Conservation (phyloP, 352 stramenopile genomes). For the Stephanocyclus meneghinianus region DNA sequence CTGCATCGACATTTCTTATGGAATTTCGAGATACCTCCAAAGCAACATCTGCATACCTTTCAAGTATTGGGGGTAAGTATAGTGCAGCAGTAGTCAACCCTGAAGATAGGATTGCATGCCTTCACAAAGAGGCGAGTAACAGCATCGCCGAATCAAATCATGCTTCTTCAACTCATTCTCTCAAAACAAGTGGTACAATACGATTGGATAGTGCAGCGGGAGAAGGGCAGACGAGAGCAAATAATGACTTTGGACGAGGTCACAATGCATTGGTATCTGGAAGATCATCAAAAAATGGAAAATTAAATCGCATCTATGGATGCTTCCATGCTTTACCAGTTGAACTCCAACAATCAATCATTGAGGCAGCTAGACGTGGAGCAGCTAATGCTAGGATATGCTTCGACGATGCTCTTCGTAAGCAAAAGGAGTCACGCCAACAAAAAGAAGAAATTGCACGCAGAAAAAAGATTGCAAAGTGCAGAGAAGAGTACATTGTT, state of each 20-base stretch:
- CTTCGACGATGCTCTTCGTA: conserved; percentile 13
- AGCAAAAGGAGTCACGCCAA: background rate
- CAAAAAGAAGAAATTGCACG: conserved; percentile 17
- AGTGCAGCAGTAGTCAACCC: too few species aligned
- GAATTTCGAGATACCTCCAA: too few species aligned
- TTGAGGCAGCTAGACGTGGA: background rate
- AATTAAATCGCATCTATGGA: background rate
- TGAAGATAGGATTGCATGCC: too few species aligned
- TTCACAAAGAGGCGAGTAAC: too few species aligned
- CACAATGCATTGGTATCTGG: conserved; percentile 15
- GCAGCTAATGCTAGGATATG: conserved; percentile 5
- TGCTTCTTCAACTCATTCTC: too few species aligned
- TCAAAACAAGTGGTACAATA: background rate
- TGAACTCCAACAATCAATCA: too few species aligned
- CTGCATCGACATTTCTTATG: too few species aligned
- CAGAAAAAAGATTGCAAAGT: conserved; percentile 3
- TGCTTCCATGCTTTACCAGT: background rate
- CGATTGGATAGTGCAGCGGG: conserved; percentile 17
- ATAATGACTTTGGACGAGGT: conserved; percentile 25
- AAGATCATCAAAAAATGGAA: background rate
- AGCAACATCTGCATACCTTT: too few species aligned
- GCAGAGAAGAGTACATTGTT: conserved; percentile 24
- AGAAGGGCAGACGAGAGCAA: conserved; percentile 19
- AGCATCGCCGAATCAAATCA: too few species aligned
- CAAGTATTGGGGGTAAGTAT: too few species aligned